Evolutionary conservation across 352 stramenopile species (phyloP).

Genomic region (Phytophthora citricola): DNA sequence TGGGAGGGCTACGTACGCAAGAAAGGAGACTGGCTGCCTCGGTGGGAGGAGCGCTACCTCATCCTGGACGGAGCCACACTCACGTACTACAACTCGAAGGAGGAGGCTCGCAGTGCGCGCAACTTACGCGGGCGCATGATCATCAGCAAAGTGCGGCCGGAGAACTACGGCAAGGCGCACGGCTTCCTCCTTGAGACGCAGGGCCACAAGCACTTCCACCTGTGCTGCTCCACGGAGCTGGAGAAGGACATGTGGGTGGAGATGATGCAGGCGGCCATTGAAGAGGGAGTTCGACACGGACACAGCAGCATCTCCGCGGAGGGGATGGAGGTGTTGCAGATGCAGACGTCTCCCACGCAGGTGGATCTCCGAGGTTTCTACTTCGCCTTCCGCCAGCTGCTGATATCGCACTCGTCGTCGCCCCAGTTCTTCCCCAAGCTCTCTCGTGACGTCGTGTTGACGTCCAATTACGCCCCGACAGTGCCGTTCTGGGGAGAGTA

Average conservation of each 20-base stretch:
- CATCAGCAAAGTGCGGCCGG: conserved; percentile 75
- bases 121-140: conserved; percentile 88
- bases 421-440: conserved; percentile 91
- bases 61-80: conserved; percentile 83
- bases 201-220: conserved; percentile 88
- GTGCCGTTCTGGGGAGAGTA: conserved; percentile 92
- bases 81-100: conserved; percentile 90
- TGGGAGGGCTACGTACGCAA: conserved; percentile 91
- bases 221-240: conserved; percentile 87
- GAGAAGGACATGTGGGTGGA: conserved; percentile 93
- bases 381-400: conserved; percentile 85
- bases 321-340: conserved; percentile 36
- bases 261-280: conserved; percentile 91
- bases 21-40: conserved; percentile 91
- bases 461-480: conserved; percentile 88
- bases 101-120: conserved; percentile 80
- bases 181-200: conserved; percentile 90
- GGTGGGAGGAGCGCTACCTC: conserved; percentile 91
- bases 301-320: conserved; percentile 33
- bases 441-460: conserved; percentile 83
- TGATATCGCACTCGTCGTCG: conserved; percentile 90
- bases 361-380: conserved; percentile 89
- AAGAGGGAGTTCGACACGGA: conserved; percentile 49
- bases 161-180: conserved; percentile 91
- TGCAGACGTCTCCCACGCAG: conserved; percentile 72